These are phyloP conservation scores for Penicillium corylophilum DNA, from an alignment of 2,329 filamentous ascomycete genomes.

Conservation along the genomic window DNA sequence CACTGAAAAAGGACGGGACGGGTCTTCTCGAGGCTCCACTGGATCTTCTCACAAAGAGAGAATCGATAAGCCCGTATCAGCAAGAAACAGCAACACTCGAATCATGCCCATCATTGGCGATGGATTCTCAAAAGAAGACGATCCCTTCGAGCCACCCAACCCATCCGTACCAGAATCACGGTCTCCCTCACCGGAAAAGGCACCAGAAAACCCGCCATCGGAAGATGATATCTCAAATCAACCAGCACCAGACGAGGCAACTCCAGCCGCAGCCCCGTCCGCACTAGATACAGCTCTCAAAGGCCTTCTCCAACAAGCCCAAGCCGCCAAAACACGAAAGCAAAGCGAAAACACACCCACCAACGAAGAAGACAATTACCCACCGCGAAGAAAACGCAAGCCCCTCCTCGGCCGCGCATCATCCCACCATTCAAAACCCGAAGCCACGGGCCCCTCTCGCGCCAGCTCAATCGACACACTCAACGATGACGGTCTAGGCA, in stretches of 20 bases:
- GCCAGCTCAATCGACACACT: slow-evolving; percentile 53
- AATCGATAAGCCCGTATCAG: neutral
- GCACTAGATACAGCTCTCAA: slow-evolving; percentile 41
- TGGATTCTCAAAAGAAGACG: slow-evolving; percentile 19
- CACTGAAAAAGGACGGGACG: slow-evolving; percentile 1
- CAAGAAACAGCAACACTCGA: slow-evolving; percentile 5
- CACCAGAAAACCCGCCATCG: slow-evolving; percentile 3
- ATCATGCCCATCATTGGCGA: slow-evolving; percentile 16
- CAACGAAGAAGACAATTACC: slow-evolving; percentile 18
- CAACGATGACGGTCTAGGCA: slow-evolving; percentile 45
- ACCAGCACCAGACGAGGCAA: slow-evolving; percentile 9
- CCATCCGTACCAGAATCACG: slow-evolving; percentile 21
- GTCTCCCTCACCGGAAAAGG: slow-evolving; percentile 24
- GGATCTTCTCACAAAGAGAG: neutral
- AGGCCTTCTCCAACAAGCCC: slow-evolving; percentile 43
- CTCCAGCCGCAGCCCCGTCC: slow-evolving; percentile 22
- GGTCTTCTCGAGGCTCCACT: neutral
- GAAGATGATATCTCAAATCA: slow-evolving; percentile 17
- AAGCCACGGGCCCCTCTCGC: slow-evolving; percentile 35
- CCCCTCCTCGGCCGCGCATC: slow-evolving; percentile 45
- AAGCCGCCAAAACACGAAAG: slow-evolving; percentile 32
- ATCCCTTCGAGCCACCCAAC: slow-evolving; percentile 14
- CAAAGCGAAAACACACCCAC: slow-evolving; percentile 20
- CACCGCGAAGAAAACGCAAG: slow-evolving; percentile 31
- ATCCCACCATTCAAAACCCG: slow-evolving; percentile 33